These are phyloP conservation scores for Avicennia marina DNA, from an alignment of 257 asterid species.

Conservation along the genomic window DNA sequence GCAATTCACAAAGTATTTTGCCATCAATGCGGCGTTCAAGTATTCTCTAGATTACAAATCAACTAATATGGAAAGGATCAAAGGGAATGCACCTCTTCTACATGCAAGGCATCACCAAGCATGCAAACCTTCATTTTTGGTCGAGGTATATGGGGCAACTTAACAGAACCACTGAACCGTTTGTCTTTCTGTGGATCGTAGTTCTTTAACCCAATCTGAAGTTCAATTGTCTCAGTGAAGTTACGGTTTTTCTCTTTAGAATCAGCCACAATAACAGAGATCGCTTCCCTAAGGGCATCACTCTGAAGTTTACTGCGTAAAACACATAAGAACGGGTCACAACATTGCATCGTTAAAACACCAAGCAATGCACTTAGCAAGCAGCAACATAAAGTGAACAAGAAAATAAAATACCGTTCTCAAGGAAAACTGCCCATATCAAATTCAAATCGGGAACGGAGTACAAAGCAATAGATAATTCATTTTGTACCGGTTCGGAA, in stretches of 20 bases:
- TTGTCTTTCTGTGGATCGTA: constrained; percentile 55
- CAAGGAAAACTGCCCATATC: not conserved
- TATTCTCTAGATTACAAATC: no score
- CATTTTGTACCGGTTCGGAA: not conserved
- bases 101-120: constrained; percentile 62
- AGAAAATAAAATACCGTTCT: not conserved
- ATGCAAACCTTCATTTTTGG: constrained; percentile 56
- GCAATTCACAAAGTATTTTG: no score
- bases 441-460: not conserved
- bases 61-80: not conserved
- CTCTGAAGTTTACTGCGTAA: constrained; percentile 45
- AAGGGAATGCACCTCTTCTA: constrained; percentile 34
- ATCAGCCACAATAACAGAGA: constrained; percentile 26
- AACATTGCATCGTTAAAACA: no score
- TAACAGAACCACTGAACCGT: constrained; percentile 57
- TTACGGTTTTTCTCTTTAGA: constrained; percentile 40
- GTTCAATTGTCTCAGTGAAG: constrained; percentile 47
- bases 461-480: not conserved
- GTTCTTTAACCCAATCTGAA: constrained; percentile 50
- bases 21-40: no score
- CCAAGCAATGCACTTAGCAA: no score
- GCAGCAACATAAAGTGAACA: no score
- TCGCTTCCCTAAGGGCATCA: constrained; percentile 45
- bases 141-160: constrained; percentile 51
- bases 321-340: not conserved